Evolutionary conservation across 345 rosid species (phyloP), one percentile per base, ranked within the genome.

Genomic region (Pistacia integerrima): DNA sequence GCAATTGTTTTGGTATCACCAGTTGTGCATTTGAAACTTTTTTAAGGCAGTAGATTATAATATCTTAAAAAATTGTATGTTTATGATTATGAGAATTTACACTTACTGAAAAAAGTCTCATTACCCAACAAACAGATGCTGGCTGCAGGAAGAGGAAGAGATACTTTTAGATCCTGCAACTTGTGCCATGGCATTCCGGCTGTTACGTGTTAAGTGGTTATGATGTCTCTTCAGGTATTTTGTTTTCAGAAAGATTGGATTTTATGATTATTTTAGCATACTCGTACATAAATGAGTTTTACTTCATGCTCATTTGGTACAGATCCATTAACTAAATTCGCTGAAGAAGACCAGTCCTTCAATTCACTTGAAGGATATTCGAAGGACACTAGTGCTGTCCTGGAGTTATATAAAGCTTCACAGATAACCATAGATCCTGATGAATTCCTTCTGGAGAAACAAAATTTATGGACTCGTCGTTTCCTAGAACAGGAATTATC

Each of bases 141-240:
- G 98, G 98, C 79, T 82, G 79, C 89, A 83, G 81, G 92, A 90
- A 22, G 90, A 88, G 73, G 94, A 91, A 78, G 93, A 88, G 73
- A 84, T 91, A 82, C 83, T 86, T 83, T 79, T 78, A 75, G 94
- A 92, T 76, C 28, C 79, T 64, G 77, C 86, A 13, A 85, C 92
- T 73, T 88, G 90, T 55, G 93, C 97, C 14, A 76, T 91, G 91
- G 93, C 97, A 60, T 96, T 92, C 72, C 90, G 91, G 20, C 54
- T 92, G 65, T 78, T 93, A 73, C 90, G 90, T 59, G 61, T 77
- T 65, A 81, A 88, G n/a, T 62, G 92, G 98, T 67, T 92, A 92
- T 73, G 83, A 87, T 78, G 94, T 93, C 75, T 86, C 94, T 75
- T 79, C 90, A 75, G 99, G 99, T 90, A 79, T 77, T 44, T 60